phyloP scores from a whole-genome alignment of 768 basidiomycete genomes.

The Lactarius indigo region DNA sequence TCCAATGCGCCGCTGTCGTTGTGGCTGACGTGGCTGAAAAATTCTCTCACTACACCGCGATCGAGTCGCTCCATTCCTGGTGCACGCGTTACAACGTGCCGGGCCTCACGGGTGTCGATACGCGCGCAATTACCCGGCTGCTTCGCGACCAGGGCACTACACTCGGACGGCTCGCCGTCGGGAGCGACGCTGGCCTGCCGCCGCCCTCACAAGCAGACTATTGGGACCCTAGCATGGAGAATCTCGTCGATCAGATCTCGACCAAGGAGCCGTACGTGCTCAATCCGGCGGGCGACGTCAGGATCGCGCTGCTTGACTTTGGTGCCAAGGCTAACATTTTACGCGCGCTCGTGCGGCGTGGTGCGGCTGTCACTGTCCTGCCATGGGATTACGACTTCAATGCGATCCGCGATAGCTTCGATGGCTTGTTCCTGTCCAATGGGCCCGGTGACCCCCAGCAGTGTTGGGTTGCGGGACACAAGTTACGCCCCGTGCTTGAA shows the following conservation, averaged over 20 bases:
- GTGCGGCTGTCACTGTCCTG: constrained; percentile 88
- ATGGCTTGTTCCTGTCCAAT: constrained; percentile 94
- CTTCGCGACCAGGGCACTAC: constrained; percentile 97
- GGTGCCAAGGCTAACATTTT: constrained; percentile 97
- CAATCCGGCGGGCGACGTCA: constrained; percentile 83
- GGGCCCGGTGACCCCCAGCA: constrained; percentile 93
- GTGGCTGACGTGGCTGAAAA: constrained; percentile 94
- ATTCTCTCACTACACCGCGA: constrained; percentile 91
- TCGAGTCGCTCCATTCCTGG: constrained; percentile 92
- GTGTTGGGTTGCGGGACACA: constrained; percentile 79
- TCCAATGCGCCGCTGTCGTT: constrained; percentile 90
- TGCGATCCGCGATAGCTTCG: constrained; percentile 80
- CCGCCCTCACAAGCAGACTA: constrained; percentile 67
- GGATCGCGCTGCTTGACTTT: constrained; percentile 95
- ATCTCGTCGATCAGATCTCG: constrained; percentile 91
- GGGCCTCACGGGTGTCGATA: constrained; percentile 95
- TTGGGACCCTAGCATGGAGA: constrained; percentile 90
- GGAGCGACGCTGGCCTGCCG: constrained; percentile 59
- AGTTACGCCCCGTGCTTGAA: constrained; percentile 73
- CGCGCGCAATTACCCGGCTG: constrained; percentile 90
- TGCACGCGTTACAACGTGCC: constrained; percentile 87
- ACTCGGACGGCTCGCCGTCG: constrained; percentile 85
- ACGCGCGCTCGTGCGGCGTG: constrained; percentile 86
- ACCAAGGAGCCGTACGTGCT: constrained; percentile 80
- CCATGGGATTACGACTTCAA: constrained; percentile 99